Evolutionary conservation across 164 flowering plant species (phyloP).

Genomic region (Stephania yunnanensis): DNA sequence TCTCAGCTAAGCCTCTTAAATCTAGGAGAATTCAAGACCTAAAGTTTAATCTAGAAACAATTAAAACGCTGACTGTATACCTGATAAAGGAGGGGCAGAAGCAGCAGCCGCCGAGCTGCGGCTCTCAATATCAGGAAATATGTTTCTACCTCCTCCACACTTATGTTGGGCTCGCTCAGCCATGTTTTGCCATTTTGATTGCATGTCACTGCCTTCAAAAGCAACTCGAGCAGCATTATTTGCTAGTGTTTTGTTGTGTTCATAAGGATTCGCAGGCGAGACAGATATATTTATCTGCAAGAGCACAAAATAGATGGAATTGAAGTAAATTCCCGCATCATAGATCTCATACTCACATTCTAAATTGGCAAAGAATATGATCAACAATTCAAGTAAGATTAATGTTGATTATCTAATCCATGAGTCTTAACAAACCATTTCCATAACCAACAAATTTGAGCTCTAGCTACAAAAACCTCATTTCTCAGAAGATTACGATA

Average conservation of each 20-base stretch:
- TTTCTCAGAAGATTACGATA: neutral
- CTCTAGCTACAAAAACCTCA: neutral
- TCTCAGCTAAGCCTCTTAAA: neutral
- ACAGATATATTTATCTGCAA: constrained; percentile 57
- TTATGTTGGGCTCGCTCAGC: constrained; percentile 86
- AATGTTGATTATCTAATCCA: neutral
- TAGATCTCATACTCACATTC: neutral
- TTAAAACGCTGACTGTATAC: constrained; percentile 23
- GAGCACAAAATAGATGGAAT: neutral
- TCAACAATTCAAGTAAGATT: neutral
- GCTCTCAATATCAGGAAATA: constrained; percentile 42
- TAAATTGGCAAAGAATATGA: neutral
- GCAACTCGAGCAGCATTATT: constrained; percentile 96
- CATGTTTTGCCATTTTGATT: constrained; percentile 90
- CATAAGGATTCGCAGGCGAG: constrained; percentile 21
- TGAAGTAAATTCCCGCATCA: neutral
- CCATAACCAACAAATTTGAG: neutral
- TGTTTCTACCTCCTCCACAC: constrained; percentile 56
- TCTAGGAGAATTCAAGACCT: neutral
- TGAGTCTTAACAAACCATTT: neutral
- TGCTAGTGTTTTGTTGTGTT: constrained; percentile 90
- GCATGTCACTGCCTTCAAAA: constrained; percentile 90
- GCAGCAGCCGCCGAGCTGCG: constrained; percentile 26
- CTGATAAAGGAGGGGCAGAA: constrained; percentile 25
- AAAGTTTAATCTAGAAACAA: neutral